These are phyloP conservation scores for Aspergillus amoenus DNA, from an alignment of 2,329 filamentous ascomycete species.

Conservation along the genomic window DNA sequence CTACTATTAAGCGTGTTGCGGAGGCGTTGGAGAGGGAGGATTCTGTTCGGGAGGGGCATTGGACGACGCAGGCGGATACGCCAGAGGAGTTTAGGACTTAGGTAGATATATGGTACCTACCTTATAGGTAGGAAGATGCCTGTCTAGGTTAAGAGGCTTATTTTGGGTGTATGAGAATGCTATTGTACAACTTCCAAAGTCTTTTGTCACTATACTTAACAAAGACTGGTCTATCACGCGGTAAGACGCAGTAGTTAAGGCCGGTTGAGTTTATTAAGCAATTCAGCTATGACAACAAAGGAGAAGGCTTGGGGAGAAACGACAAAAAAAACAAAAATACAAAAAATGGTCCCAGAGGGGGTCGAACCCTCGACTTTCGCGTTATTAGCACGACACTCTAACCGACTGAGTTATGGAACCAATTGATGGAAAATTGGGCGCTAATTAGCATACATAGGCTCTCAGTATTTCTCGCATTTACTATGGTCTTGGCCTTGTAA, in stretches of 20 bases:
- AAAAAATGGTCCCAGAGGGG: neutral
- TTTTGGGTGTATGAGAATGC: too few species aligned
- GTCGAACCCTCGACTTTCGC: slow-evolving; percentile 1
- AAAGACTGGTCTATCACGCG: too few species aligned
- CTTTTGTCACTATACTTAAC: neutral
- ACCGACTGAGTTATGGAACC: neutral
- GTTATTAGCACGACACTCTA: slow-evolving; percentile 2
- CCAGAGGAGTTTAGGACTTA: slow-evolving; percentile 44
- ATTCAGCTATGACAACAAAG: neutral
- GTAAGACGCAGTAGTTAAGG: too few species aligned
- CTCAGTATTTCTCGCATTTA: too few species aligned
- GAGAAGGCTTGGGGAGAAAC: too few species aligned
- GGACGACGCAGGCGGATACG: slow-evolving; percentile 56
- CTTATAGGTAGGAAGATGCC: neutral
- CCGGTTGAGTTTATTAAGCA: neutral
- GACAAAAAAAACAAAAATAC: neutral
- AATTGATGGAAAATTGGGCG: neutral
- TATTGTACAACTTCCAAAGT: neutral
- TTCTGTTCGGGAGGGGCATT: slow-evolving; percentile 55
- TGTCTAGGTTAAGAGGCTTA: too few species aligned
- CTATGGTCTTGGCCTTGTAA: too few species aligned
- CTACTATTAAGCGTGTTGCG: slow-evolving; percentile 48
- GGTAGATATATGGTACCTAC: neutral
- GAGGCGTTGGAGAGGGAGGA: slow-evolving; percentile 49
- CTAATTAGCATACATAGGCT: neutral